A percentile compares a stretch with the other conserved stretches of the same genome.
phyloP scores from a whole-genome alignment of 1,139 yeast species.

The Suhomyces ambrosiae region DNA sequence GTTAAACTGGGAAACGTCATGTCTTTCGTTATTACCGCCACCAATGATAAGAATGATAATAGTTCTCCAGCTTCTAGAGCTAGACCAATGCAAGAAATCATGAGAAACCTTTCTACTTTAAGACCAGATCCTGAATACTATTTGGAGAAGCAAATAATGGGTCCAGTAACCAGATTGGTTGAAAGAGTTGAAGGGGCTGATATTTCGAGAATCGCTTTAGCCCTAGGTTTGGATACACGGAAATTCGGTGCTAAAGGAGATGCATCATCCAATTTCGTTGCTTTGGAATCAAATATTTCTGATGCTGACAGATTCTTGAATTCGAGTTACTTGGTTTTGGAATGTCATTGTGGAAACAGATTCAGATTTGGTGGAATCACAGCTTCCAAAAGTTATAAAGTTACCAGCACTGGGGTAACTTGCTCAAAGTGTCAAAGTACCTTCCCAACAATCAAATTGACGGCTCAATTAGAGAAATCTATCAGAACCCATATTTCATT shows the following conservation, averaged over 20 bases:
- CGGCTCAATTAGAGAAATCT: constrained; percentile 71
- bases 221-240: constrained; percentile 75
- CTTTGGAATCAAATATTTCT: constrained; percentile 78
- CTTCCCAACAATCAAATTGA: constrained; percentile 56
- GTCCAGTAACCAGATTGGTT: constrained; percentile 87
- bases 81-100: constrained; percentile 71
- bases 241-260: constrained; percentile 56
- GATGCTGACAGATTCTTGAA: constrained; percentile 83
- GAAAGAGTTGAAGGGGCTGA: constrained; percentile 89
- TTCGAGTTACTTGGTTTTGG: constrained; percentile 55
- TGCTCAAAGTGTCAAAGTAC: constrained; percentile 62
- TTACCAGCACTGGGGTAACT: constrained; percentile 68
- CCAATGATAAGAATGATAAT: constrained; percentile 37
- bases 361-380: constrained; percentile 78
- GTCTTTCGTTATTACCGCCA: constrained; percentile 73
- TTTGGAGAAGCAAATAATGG: constrained; percentile 83
- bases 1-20: constrained; percentile 89
- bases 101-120: constrained; percentile 51
- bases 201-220: constrained; percentile 70
- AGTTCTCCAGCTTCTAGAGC: constrained; percentile 72
- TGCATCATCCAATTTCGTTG: constrained; percentile 48
- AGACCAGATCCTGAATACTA: constrained; percentile 79
- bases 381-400: constrained; percentile 58
- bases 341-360: constrained; percentile 63
- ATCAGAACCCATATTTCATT: constrained; percentile 69